phyloP scores from a whole-genome alignment of 257 asterid genomes.

The Solanum etuberosum region DNA sequence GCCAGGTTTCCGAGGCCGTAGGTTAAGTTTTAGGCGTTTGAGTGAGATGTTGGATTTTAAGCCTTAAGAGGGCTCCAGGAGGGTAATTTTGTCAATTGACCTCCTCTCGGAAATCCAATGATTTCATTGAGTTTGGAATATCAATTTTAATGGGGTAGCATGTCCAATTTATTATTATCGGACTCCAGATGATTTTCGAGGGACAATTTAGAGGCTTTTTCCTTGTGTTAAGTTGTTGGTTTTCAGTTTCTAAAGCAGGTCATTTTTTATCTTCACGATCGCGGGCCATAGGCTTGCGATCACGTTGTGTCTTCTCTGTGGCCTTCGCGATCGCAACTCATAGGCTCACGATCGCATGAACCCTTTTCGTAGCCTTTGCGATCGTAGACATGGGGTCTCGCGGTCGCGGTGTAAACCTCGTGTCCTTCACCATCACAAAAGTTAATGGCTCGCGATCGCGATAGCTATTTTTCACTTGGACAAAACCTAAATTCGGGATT shows the following conservation, averaged over 20 bases:
- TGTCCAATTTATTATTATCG: neutral
- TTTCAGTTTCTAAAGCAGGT: neutral
- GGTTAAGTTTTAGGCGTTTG: neutral
- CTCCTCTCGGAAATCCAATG: neutral
- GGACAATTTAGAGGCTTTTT: neutral
- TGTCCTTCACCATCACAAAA: neutral
- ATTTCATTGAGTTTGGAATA: too few species aligned
- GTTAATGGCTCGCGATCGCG: too few species aligned
- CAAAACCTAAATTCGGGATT: neutral
- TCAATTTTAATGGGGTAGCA: neutral
- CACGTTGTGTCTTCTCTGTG: neutral
- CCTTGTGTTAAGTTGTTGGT: neutral
- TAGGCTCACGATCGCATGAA: neutral
- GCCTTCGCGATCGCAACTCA: neutral
- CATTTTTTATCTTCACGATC: neutral
- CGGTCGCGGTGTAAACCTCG: neutral
- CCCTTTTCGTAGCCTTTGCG: neutral
- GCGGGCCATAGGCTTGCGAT: neutral
- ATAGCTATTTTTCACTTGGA: neutral
- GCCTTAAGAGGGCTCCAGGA: neutral
- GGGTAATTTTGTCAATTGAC: neutral
- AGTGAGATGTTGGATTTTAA: neutral
- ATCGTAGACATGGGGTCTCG: neutral
- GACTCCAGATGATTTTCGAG: neutral
- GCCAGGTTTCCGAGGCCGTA: neutral